phyloP scores from a whole-genome alignment of 768 basidiomycete species.

The Pulveroboletus sp. region DNA sequence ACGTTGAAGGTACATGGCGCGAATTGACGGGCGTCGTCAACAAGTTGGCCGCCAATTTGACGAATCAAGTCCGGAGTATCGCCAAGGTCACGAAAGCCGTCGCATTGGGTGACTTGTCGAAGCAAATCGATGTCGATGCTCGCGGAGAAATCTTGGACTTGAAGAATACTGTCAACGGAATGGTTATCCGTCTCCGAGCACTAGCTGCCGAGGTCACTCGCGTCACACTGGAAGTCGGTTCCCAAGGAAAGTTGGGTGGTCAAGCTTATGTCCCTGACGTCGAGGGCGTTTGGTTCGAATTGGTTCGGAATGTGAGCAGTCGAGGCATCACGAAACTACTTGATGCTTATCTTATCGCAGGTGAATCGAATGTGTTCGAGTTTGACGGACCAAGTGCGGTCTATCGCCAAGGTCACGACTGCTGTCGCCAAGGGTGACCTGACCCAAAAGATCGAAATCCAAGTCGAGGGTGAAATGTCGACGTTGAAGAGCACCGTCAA shows the following conservation, averaged over 20 bases:
- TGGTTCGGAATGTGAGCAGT: conserved; percentile 62
- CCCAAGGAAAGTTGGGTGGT: conserved; percentile 84
- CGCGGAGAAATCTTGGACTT: conserved; percentile 86
- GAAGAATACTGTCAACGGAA: conserved; percentile 56
- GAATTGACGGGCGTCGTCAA: conserved; percentile 81
- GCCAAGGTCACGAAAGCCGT: conserved; percentile 69
- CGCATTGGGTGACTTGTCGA: conserved; percentile 81
- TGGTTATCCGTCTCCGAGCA: conserved; percentile 50
- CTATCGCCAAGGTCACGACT: conserved; percentile 80
- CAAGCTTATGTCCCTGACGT: conserved; percentile 86
- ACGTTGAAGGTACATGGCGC: conserved; percentile 89
- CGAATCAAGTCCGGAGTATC: conserved; percentile 52
- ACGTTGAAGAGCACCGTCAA: conserved; percentile 82
- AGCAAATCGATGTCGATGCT: conserved; percentile 89
- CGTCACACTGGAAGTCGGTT: conserved; percentile 81
- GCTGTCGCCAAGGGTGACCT: conserved; percentile 89
- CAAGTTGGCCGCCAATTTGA: conserved; percentile 74
- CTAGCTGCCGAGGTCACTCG: conserved; percentile 80
- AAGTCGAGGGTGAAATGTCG: conserved; percentile 83
- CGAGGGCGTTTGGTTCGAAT: conserved; percentile 86
- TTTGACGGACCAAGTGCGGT: conserved; percentile 76
- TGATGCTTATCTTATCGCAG: conserved; percentile 28
- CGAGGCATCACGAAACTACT: not conserved
- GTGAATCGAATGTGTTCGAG: conserved; percentile 81
- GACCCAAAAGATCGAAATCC: conserved; percentile 90